Conservation (phyloP, 352 stramenopile genomes). For the Globisporangium ultimum region DNA sequence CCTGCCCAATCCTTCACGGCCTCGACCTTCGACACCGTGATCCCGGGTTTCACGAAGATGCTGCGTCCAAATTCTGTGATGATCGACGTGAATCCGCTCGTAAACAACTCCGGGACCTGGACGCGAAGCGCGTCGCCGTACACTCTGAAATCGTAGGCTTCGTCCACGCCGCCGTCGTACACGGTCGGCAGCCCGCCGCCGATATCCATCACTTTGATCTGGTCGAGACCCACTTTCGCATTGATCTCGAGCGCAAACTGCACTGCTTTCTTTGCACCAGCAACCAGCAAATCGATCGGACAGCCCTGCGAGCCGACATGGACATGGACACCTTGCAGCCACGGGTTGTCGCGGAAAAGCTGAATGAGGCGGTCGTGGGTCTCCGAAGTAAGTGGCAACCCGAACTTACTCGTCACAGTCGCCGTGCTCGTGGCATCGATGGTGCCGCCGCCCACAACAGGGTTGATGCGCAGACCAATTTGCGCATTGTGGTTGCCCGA, state of each 20-base stretch:
- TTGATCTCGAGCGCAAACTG: conserved; percentile 82
- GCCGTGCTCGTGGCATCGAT: conserved; percentile 87
- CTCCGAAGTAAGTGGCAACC: conserved; percentile 61
- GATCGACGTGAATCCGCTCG: conserved; percentile 68
- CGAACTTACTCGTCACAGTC: conserved; percentile 91
- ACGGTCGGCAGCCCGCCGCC: conserved; percentile 89
- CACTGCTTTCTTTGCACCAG: conserved; percentile 71
- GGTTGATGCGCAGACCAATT: conserved; percentile 91
- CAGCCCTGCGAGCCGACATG: conserved; percentile 89
- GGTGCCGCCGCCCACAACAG: conserved; percentile 83
- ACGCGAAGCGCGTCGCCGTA: conserved; percentile 72
- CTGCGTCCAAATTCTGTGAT: conserved; percentile 92
- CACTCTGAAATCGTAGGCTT: conserved; percentile 76
- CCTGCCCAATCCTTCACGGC: conserved; percentile 84
- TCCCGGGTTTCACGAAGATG: conserved; percentile 84
- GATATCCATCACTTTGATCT: conserved; percentile 87
- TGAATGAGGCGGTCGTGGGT: conserved; percentile 47
- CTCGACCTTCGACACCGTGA: conserved; percentile 87
- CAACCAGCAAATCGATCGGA: conserved; percentile 75
- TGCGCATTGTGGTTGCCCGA: conserved; percentile 34
- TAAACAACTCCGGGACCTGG: conserved; percentile 81
- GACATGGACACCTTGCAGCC: conserved; percentile 87
- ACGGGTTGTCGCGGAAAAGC: conserved; percentile 70
- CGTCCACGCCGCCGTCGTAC: conserved; percentile 67
- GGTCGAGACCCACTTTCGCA: conserved; percentile 38